Evolutionary conservation across 75 land plant species (phyloP).

Genomic region (Cunninghamia lanceolata): DNA sequence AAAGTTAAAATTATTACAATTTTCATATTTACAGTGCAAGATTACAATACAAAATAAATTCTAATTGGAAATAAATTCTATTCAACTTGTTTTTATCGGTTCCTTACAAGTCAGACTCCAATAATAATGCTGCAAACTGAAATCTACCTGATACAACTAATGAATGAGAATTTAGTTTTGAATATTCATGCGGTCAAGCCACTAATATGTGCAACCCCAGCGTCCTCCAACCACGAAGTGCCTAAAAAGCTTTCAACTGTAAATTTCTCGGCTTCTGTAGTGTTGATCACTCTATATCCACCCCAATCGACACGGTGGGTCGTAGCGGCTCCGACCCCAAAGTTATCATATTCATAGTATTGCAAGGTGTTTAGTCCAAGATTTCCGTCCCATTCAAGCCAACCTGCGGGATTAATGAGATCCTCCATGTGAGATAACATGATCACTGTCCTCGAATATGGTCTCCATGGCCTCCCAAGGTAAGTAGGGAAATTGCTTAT

Average conservation of each 20-base stretch:
- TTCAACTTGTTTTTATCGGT: too few relatives aligned
- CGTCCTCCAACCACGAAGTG: not conserved
- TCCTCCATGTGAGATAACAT: constrained; percentile 26
- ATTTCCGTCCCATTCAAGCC: constrained; percentile 41
- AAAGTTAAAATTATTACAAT: too few relatives aligned
- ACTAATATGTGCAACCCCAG: not conserved
- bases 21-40: too few relatives aligned
- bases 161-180: not conserved
- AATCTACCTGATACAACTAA: too few relatives aligned
- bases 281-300: constrained; percentile 11
- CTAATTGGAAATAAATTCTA: too few relatives aligned
- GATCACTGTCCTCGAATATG: constrained; percentile 44
- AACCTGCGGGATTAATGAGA: constrained; percentile 33
- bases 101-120: too few relatives aligned
- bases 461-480: constrained; percentile 73
- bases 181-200: not conserved
- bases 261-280: not conserved
- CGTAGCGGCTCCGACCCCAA: constrained; percentile 23
- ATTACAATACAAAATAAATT: too few relatives aligned
- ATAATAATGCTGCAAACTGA: too few relatives aligned
- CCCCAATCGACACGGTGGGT: constrained; percentile 41
- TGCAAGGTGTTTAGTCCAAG: constrained; percentile 33
- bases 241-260: constrained; percentile 16
- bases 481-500: constrained; percentile 25
- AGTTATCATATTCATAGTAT: constrained; percentile 41